Conservation (phyloP, 345 rosid species). For the Triadica sebifera region DNA sequence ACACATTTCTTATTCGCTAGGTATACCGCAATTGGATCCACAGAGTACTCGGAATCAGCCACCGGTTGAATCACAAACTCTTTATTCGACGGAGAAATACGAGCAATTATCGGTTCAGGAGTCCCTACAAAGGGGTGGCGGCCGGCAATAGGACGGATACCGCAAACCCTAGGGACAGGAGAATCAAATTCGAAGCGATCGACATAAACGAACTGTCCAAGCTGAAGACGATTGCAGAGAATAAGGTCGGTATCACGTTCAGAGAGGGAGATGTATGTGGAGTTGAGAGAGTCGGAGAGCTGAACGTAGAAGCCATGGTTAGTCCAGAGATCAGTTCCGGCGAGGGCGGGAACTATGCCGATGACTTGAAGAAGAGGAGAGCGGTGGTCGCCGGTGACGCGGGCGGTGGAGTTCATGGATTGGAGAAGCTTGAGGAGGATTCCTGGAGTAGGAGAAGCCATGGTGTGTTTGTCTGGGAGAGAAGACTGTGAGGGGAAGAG, state of each 20-base stretch:
- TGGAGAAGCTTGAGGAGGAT: constrained; percentile 90
- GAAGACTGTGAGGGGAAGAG: neutral
- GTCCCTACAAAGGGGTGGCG: constrained; percentile 80
- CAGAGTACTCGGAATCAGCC: constrained; percentile 64
- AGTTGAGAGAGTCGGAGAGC: constrained; percentile 92
- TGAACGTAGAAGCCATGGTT: constrained; percentile 96
- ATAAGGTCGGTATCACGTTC: constrained; percentile 86
- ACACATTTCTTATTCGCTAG: constrained; percentile 47
- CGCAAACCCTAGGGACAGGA: constrained; percentile 78
- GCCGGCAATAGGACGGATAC: constrained; percentile 86
- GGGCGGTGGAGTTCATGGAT: constrained; percentile 70
- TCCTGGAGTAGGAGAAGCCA: constrained; percentile 80
- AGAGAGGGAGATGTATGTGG: constrained; percentile 95
- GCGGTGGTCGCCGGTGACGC: constrained; percentile 95
- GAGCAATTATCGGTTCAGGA: constrained; percentile 82
- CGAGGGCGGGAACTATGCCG: constrained; percentile 89
- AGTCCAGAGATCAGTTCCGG: constrained; percentile 89
- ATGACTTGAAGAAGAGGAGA: constrained; percentile 84
- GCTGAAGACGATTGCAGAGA: constrained; percentile 88
- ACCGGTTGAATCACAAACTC: constrained; percentile 89
- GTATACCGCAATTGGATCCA: constrained; percentile 74
- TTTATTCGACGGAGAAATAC: constrained; percentile 63
- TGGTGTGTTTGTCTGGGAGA: constrained; percentile 1
- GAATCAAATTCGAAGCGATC: constrained; percentile 77
- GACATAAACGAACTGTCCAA: constrained; percentile 88